Evolutionary conservation across 2,329 filamentous ascomycete genomes (phyloP).

Genomic region (Aspergillus puulaauensis): DNA sequence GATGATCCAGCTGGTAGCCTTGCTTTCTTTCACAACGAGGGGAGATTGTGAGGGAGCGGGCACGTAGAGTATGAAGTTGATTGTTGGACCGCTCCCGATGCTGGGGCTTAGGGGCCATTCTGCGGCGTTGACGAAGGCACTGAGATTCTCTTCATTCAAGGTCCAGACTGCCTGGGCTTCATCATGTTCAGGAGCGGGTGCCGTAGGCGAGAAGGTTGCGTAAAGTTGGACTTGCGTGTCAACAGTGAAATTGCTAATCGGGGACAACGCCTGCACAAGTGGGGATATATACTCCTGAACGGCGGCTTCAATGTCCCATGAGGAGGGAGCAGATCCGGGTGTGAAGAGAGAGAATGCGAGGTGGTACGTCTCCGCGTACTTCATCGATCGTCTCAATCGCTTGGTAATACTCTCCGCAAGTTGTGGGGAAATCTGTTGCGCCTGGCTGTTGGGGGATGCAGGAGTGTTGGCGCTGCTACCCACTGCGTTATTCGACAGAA

Average conservation of each 20-base stretch:
- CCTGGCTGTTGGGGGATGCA: conserved; percentile 23
- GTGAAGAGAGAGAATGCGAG: conserved; percentile 95
- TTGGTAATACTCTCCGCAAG: conserved; percentile 59
- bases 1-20: conserved; percentile 80
- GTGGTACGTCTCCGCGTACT: conserved; percentile 92
- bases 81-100: conserved; percentile 86
- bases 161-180: conserved; percentile 59
- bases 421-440: conserved; percentile 41
- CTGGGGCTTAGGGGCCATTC: conserved; percentile 96
- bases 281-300: conserved; percentile 79
- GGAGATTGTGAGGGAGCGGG: conserved; percentile 67
- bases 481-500: conserved; percentile 57
- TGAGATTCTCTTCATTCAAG: conserved; percentile 80
- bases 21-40: conserved; percentile 58
- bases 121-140: conserved; percentile 93
- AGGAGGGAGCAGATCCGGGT: conserved; percentile 71
- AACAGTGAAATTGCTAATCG: conserved; percentile 92
- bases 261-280: conserved; percentile 72
- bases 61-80: conserved; percentile 93
- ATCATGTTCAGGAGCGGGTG: conserved; percentile 58
- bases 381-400: conserved; percentile 79
- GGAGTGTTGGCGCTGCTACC: conserved; percentile 22
- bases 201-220: conserved; percentile 66
- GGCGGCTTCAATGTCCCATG: conserved; percentile 86
- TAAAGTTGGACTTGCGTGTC: conserved; percentile 96